Evolutionary conservation across 352 stramenopile genomes (phyloP).

Genomic region (Aphanomyces invadans): DNA sequence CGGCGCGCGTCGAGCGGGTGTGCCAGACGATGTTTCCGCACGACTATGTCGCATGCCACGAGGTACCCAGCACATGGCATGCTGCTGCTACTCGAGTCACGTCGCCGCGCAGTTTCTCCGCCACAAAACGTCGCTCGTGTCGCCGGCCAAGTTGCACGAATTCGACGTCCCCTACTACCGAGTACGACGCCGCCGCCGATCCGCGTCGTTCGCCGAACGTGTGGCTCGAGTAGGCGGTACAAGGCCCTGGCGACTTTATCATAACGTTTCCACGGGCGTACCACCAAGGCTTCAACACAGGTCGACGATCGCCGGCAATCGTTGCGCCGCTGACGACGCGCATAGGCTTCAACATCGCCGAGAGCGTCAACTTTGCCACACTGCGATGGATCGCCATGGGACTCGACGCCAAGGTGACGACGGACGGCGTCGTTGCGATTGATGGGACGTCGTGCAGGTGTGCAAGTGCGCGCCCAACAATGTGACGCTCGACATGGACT

Average conservation of each 20-base stretch:
- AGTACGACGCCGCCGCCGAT: constrained; percentile 12
- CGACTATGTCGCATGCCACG: constrained; percentile 70
- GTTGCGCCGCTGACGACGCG: neutral
- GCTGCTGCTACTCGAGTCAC: neutral
- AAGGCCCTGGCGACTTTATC: constrained; percentile 86
- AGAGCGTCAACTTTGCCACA: constrained; percentile 87
- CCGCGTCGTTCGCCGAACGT: neutral
- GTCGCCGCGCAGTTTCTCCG: constrained; percentile 71
- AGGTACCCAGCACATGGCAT: constrained; percentile 40
- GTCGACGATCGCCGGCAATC: constrained; percentile 28
- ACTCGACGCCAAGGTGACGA: constrained; percentile 58
- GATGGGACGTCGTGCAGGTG: constrained; percentile 28
- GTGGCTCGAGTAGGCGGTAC: constrained; percentile 38
- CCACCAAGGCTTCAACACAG: constrained; percentile 85
- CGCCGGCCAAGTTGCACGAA: constrained; percentile 65
- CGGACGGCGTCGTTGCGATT: neutral
- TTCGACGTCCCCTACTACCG: constrained; percentile 79
- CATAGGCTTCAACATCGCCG: constrained; percentile 86
- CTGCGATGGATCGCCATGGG: constrained; percentile 76
- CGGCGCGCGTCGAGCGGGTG: constrained; percentile 65
- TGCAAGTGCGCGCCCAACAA: constrained; percentile 82
- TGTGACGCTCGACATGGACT: constrained; percentile 81
- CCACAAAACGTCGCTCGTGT: constrained; percentile 91
- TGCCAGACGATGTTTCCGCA: constrained; percentile 82
- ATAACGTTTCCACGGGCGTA: constrained; percentile 89